Evolutionary conservation across 768 basidiomycete genomes (phyloP), one percentile per base, ranked within the genome.

Genomic region (Leucocoprinus birnbaumii): DNA sequence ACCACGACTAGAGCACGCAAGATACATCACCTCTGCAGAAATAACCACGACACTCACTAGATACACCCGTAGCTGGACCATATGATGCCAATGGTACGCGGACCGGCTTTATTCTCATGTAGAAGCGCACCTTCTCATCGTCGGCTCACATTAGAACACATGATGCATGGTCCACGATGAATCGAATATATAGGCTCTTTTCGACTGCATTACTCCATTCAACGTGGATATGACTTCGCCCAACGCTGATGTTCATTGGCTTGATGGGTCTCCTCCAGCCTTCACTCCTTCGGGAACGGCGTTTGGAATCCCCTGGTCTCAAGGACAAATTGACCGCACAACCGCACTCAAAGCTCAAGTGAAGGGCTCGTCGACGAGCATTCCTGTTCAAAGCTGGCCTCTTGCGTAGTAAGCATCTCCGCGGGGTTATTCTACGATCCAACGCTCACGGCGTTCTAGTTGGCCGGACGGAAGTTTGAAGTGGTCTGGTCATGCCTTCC

Each of bases 391-490:
- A 53, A 72, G 65, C 16, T 73, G 72, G 72, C 71, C 71, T 2
- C 56, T 73, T 49, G 71, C 72, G 38, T 73, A 66, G 71, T 72
- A 41, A 46, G 69, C 63, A 16, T 16, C 22, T 19, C 14, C 1
- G 13, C 3, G 31, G 18, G 9, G 16, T 19, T 48, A 37, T 16
- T 11, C 2, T 18, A n/a, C n/a, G n/a, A n/a, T n/a, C n/a, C n/a
- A n/a, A n/a, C n/a, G n/a, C n/a, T n/a, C n/a, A n/a, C n/a, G n/a
- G n/a, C n/a, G n/a, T n/a, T n/a, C n/a, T n/a, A 71, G 71, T 46
- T 73, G 72, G 72, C 72, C 72, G 13, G 72, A 73, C 45, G 72
- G 71, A 25, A 69, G 65, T 48, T 56, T 73, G 11, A 73, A 73
- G 58, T 73, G 72, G 72, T 72, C 71, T 2, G 72, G 71, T 8